phyloP scores from a whole-genome alignment of 2,329 filamentous ascomycete genomes.

The Cephalotrichum gorgonifer region DNA sequence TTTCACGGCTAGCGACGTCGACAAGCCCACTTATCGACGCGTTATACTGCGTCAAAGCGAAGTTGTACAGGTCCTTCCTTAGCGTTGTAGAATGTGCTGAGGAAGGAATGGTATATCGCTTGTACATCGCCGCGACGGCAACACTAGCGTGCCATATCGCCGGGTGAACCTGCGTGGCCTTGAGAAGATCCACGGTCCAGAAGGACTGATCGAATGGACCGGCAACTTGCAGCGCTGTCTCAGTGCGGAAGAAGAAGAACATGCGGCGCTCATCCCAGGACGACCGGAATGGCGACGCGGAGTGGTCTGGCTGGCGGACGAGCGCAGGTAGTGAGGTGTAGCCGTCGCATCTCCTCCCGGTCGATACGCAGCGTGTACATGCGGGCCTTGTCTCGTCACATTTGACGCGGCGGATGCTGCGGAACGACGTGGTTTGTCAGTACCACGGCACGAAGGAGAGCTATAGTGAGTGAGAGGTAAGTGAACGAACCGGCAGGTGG shows the following conservation, averaged over 20 bases:
- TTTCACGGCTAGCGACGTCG: neutral
- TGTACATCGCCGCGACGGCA: conserved; percentile 4
- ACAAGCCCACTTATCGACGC: conserved; percentile 8
- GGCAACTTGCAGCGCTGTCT: conserved; percentile 1
- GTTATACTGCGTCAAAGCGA: conserved; percentile 9
- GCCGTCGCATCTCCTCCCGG: conserved; percentile 15
- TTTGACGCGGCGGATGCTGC: conserved; percentile 18
- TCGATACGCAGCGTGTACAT: conserved; percentile 16
- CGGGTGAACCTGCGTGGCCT: conserved; percentile 6
- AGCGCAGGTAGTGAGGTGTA: conserved; percentile 6
- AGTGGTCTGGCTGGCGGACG: neutral
- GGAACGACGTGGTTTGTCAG: too few relatives aligned
- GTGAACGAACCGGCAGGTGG: conserved; percentile 15
- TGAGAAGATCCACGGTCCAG: conserved; percentile 5
- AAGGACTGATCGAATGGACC: conserved; percentile 7
- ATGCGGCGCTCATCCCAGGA: conserved; percentile 6
- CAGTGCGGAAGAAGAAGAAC: conserved; percentile 8
- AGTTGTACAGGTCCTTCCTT: conserved; percentile 2
- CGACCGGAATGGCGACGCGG: conserved; percentile 4
- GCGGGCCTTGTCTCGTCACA: conserved; percentile 19
- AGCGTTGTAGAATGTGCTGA: neutral
- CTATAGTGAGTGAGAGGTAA: neutral
- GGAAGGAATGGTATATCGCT: neutral
- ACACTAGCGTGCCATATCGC: conserved; percentile 7
- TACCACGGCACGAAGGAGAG: neutral